Evolutionary conservation across 805 yeast species (phyloP).

Genomic region (Cyberlindnera nakhonratchasimensis): DNA sequence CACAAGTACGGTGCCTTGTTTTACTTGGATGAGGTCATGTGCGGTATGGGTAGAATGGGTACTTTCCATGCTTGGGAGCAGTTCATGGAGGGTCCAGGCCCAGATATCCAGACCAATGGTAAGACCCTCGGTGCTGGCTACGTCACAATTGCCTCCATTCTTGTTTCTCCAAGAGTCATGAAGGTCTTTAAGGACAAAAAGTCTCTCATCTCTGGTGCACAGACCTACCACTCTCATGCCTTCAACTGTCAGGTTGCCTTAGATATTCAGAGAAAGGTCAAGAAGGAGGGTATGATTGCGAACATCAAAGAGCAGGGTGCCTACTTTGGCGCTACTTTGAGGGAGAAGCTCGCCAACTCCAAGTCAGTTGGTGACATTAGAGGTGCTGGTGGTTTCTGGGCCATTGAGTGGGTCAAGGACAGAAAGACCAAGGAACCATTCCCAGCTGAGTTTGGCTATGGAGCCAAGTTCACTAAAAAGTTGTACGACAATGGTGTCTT

Average conservation of each 20-base stretch:
- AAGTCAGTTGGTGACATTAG: slow-evolving; percentile 47
- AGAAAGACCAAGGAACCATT: slow-evolving; percentile 45
- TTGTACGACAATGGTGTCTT: slow-evolving; percentile 40
- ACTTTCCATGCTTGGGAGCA: slow-evolving; percentile 45
- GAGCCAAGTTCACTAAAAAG: slow-evolving; percentile 31
- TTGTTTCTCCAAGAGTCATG: slow-evolving; percentile 36
- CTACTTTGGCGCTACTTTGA: slow-evolving; percentile 38
- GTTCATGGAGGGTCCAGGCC: slow-evolving; percentile 36
- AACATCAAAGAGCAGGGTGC: slow-evolving; percentile 43
- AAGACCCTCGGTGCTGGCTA: slow-evolving; percentile 48
- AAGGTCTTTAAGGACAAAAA: slow-evolving; percentile 30
- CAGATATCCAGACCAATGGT: slow-evolving; percentile 47
- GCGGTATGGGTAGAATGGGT: slow-evolving; percentile 53
- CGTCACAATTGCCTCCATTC: slow-evolving; percentile 44
- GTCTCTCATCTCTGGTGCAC: slow-evolving; percentile 39
- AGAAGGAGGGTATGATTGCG: slow-evolving; percentile 33
- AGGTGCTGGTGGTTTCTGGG: slow-evolving; percentile 56
- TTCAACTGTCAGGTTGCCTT: slow-evolving; percentile 45
- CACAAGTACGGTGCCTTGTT: slow-evolving; percentile 49
- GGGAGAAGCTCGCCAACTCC: slow-evolving; percentile 29
- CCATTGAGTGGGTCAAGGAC: slow-evolving; percentile 48
- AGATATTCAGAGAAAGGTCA: slow-evolving; percentile 42
- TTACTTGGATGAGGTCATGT: slow-evolving; percentile 53
- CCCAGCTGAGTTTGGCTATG: slow-evolving; percentile 30
- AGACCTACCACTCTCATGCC: slow-evolving; percentile 46